phyloP scores from a whole-genome alignment of 2,329 filamentous ascomycete species.

The Cladophialophora carrionii region DNA sequence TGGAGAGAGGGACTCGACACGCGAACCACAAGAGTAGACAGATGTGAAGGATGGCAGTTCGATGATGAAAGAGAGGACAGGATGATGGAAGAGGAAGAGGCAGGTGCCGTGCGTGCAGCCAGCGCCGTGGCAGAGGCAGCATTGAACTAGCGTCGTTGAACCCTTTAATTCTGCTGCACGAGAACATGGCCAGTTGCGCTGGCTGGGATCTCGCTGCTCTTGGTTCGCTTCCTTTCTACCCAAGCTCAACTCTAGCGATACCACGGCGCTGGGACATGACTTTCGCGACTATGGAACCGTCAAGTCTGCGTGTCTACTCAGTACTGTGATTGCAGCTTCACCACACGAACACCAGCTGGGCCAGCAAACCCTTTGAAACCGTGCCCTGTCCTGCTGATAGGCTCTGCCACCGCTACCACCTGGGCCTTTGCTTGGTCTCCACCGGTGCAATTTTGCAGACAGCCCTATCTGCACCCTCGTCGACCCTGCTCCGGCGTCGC shows the following conservation, averaged over 20 bases:
- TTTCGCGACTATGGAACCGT: background rate
- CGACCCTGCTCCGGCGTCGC: slow-evolving; percentile 3
- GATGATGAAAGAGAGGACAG: slow-evolving; percentile 6
- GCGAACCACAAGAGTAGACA: slow-evolving; percentile 6
- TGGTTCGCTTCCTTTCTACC: background rate
- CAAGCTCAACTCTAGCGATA: background rate
- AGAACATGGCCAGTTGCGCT: background rate
- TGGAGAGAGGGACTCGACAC: slow-evolving; percentile 8
- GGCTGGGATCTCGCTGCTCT: background rate
- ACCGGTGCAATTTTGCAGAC: slow-evolving; percentile 12
- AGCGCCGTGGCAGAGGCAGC: slow-evolving; percentile 15
- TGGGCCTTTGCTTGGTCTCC: slow-evolving; percentile 5
- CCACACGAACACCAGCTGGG: background rate
- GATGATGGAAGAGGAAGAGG: slow-evolving; percentile 13
- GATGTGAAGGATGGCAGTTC: slow-evolving; percentile 13
- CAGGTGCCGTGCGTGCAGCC: slow-evolving; percentile 14
- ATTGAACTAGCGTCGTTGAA: background rate
- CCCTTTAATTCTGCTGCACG: background rate
- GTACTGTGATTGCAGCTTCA: background rate
- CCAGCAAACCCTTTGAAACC: background rate
- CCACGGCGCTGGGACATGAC: background rate
- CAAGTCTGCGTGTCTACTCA: background rate
- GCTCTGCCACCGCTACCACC: background rate
- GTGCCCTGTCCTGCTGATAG: background rate
- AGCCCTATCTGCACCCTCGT: background rate